Percentiles rank a stretch among this genome's conserved stretches.
phyloP scores from a whole-genome alignment of 2,329 filamentous ascomycete species.

The Trichoderma cornu-damae region DNA sequence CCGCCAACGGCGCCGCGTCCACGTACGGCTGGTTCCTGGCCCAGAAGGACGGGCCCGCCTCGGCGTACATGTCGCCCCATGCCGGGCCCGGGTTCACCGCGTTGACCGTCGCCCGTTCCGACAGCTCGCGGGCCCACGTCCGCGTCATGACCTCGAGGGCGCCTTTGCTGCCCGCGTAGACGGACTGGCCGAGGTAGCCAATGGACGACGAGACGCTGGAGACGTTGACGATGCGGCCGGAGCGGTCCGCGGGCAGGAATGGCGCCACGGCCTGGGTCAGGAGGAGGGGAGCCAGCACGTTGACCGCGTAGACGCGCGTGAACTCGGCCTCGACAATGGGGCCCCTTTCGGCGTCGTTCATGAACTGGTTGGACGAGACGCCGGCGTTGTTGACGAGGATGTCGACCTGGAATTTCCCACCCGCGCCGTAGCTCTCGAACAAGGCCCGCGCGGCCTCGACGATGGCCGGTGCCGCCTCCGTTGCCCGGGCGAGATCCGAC shows the following conservation, averaged over 20 bases:
- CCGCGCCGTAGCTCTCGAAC: conserved; percentile 24
- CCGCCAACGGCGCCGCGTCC: conserved; percentile 33
- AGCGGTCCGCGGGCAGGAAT: conserved; percentile 63
- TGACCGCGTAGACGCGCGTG: conserved; percentile 67
- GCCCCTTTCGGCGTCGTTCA: conserved; percentile 49
- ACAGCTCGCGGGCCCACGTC: conserved; percentile 54
- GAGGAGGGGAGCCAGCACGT: conserved; percentile 75
- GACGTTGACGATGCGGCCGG: conserved; percentile 53
- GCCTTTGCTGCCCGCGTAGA: conserved; percentile 56
- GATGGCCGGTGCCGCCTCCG: conserved; percentile 27
- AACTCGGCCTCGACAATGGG: conserved; percentile 60
- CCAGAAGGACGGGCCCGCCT: conserved; percentile 33
- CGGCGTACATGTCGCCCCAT: conserved; percentile 48
- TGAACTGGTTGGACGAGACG: conserved; percentile 57
- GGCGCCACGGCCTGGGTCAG: conserved; percentile 68
- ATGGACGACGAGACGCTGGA: conserved; percentile 51
- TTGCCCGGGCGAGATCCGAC: conserved; percentile 29
- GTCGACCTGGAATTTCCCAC: conserved; percentile 50
- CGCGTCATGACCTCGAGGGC: conserved; percentile 56
- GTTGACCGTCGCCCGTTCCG: conserved; percentile 50
- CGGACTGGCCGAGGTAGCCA: conserved; percentile 50
- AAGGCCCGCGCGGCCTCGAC: conserved; percentile 29
- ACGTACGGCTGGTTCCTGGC: conserved; percentile 37
- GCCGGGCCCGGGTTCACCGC: conserved; percentile 54
- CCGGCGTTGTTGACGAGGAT: conserved; percentile 88